Base-by-base conservation (phyloP, 148 eudicot species). In the Pharnaceum exiguum region DNA sequence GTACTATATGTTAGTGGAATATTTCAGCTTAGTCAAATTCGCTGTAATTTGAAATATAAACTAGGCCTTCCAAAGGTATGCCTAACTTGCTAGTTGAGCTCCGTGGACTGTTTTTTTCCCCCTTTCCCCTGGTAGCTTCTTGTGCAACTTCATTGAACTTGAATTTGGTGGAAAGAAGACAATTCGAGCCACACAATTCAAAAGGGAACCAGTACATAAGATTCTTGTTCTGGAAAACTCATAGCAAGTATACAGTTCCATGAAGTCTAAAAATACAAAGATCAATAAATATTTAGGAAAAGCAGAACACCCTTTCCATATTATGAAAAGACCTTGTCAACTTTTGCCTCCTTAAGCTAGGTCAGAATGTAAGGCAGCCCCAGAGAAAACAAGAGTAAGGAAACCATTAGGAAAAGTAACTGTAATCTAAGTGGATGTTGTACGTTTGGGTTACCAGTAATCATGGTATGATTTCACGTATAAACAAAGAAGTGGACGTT, bases 1-100 rank as follows among this genome's bases (percentile, higher is more conserved):
- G 53, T 63, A 26, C n/a, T n/a, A n/a, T 55, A 46, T 46, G 39
- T 70, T 62, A 45, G 59, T 57, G 74, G 69, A 70, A 60, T 51
- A 64, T 29, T 48, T 56, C 19, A 48, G 45, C n/a, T 46, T 46
- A 57, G 74, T 63, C 74, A 63, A 70, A 51, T 48, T 63, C 44
- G 31, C 58, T 63, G 37, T 70, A 46, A 46, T 57, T 70, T 48
- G 22, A n/a, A 51, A 47, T 9, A 7, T 56, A 29, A 47, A 70
- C 29, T 42, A 36, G 17, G 32, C 57, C 36, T 29, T 31, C 29
- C 46, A 56, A 55, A 38, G 54, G 37, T 56, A 53, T 55, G 68
- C 68, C 52, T 39, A 19, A 17, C 12, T 50, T 48, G 22, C 27
- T 25, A 13, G 29, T 32, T 31, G 10, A 59, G 40, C 29, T 21